Base-by-base conservation (phyloP, 768 basidiomycete species). In the Russula ochroleuca region DNA sequence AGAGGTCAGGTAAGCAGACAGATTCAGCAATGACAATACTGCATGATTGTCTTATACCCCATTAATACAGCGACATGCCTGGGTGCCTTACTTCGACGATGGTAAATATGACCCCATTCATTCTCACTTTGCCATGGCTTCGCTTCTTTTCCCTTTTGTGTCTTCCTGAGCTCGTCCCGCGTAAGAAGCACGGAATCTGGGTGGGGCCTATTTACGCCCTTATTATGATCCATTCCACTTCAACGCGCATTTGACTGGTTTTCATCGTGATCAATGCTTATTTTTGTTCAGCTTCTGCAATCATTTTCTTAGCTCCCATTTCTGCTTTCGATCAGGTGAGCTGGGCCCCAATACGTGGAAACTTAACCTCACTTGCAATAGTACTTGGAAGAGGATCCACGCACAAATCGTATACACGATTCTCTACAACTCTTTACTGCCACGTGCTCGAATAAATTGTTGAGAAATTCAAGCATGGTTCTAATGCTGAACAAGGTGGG, bases 371-470 rank as follows among this genome's bases (percentile, higher is more conserved):
- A 23, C 63, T 23, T 21, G 13, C 17, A 28, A 14, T 57, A 93
- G 90, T 92, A 92, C 73, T 79, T 94, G 25, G 88, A 92, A 71
- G 92, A 94, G 77, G 92, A 94, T 70, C 87, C 88, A 33, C 81
- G 87, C 62, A 88, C 87, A 45, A 94, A 94, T 69, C 79, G 92
- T 54, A 90, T 94, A 37, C 90, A 93, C 66, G 92, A 94, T 72
- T 92, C 91, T 0, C 75, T 94, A n/a, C 91, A 91, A 74, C 78
- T 93, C 25, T 94, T 92, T 73, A 92, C 89, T 5, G 82, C 90
- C 69, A 90, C 93, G 13, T 92, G 90, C 71, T 86, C 88, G 38
- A 93, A 92, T 71, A 80, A 82, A 38, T 80, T 93, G 56, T 77
- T 94, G 56, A 91, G 90, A 72, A 86, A 81, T 43, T 72, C 76